Base-by-base conservation (phyloP, 2,329 filamentous ascomycete genomes). In the Cadophora gregata region DNA sequence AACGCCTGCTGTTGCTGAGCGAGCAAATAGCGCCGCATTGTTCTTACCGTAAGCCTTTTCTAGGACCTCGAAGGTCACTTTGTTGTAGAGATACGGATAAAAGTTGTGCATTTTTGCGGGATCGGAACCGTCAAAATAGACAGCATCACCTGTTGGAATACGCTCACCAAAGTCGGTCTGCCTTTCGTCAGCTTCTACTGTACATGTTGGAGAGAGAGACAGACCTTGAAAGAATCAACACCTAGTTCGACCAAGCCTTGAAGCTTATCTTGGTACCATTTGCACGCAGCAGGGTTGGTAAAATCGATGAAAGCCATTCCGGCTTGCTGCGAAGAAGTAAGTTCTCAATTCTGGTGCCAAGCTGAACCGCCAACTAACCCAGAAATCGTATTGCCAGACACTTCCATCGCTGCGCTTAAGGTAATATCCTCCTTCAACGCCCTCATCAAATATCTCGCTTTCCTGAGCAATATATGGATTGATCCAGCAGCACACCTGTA, bases 81-180 rank as follows among this genome's bases (percentile, higher is more conserved):
- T 84, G 79, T 88, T 89, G 78, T 88, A 89, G 1, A 88, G 78
- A 70, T 86, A 85, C 0, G 86, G 80, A 73, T 88, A 89, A 78
- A 84, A 88, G 75, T 89, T 89, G 76, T 88, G 87, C 86, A 89
- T 89, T 59, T 84, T 82, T 33, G 73, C 79, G 1, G 86, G 83
- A 70, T 87, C 82, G 12, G 56, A 59, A 16, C 42, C 42, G 21
- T 47, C 42, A 8, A 47, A 47, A 47, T 47, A 47, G 5, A 47
- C 42, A 47, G 42, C 42, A 21, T 47, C 42, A 10, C 42, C 42
- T 21, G 42, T 47, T 7, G 42, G 42, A 12, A 47, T 47, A 21
- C 42, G 42, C 42, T 47, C 42, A 10, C 42, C 42, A 21, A 47
- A 47, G 19, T 47, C 42, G 42, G 42, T 47, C 42, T 47, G 42